These are phyloP conservation scores for Bipolaris oryzae DNA, from an alignment of 2,329 filamentous ascomycete genomes.

Conservation along the genomic window DNA sequence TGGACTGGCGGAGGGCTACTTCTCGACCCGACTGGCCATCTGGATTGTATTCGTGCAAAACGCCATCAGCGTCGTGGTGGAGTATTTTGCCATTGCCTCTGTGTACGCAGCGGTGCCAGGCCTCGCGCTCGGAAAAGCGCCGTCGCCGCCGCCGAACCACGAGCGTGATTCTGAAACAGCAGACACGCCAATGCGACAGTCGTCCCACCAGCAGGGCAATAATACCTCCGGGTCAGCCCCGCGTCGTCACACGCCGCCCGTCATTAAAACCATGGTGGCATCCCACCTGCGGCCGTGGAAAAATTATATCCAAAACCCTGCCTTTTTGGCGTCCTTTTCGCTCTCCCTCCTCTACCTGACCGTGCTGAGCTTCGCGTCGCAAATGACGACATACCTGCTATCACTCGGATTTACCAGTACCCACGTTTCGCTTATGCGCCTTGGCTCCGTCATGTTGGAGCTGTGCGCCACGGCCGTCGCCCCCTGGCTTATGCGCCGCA, in stretches of 20 bases:
- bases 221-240: conserved; percentile 6
- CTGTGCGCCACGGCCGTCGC: conserved; percentile 66
- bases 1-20: conserved; percentile 55
- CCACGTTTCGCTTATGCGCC: conserved; percentile 62
- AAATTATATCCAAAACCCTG: conserved; percentile 60
- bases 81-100: conserved; percentile 61
- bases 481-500: conserved; percentile 59
- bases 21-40: conserved; percentile 59
- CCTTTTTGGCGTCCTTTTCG: conserved; percentile 66
- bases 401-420: conserved; percentile 58
- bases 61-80: conserved; percentile 54
- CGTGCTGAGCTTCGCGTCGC: conserved; percentile 53
- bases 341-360: conserved; percentile 66
- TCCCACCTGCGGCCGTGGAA: conserved; percentile 31
- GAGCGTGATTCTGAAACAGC: conserved; percentile 12
- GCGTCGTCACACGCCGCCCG: conserved; percentile 2
- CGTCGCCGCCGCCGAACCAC: not conserved
- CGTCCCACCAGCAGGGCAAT: conserved; percentile 3
- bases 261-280: conserved; percentile 2
- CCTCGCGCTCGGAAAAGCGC: conserved; percentile 24
- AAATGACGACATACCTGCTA: conserved; percentile 69
- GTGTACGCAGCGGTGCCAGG: conserved; percentile 46
- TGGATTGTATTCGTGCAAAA: conserved; percentile 59
- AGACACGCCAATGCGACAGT: conserved; percentile 8
- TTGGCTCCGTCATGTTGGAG: conserved; percentile 61